Percentiles rank a stretch among this genome's conserved stretches.
Evolutionary conservation across 2,329 filamentous ascomycete species (phyloP).

Genomic region (Aureobasidium sp.): DNA sequence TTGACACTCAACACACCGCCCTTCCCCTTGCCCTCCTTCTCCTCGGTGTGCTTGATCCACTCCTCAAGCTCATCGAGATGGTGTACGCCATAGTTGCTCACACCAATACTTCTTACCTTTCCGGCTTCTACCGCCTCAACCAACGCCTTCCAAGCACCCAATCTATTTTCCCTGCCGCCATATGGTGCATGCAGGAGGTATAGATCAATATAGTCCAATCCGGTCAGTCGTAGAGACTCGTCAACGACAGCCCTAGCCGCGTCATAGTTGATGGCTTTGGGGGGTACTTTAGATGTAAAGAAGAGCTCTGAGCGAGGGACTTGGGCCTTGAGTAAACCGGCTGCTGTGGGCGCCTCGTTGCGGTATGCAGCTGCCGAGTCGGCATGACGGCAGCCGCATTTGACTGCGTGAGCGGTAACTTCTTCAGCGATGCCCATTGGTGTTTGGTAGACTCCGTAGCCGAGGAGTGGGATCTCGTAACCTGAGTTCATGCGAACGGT

Average conservation of each 20-base stretch:
- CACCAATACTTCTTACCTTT: slow-evolving; percentile 45
- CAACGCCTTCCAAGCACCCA: slow-evolving; percentile 47
- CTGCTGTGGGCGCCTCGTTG: slow-evolving; percentile 49
- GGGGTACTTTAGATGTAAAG: slow-evolving; percentile 54
- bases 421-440: slow-evolving; percentile 50
- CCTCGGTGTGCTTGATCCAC: slow-evolving; percentile 54
- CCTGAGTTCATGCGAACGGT: slow-evolving; percentile 50
- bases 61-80: slow-evolving; percentile 47
- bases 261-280: slow-evolving; percentile 50
- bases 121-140: slow-evolving; percentile 45
- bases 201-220: slow-evolving; percentile 37
- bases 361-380: slow-evolving; percentile 51
- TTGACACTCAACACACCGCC: slow-evolving; percentile 71
- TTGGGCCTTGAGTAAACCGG: slow-evolving; percentile 44
- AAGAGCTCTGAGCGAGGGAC: slow-evolving; percentile 50
- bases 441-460: slow-evolving; percentile 41
- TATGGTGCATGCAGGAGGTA: slow-evolving; percentile 48
- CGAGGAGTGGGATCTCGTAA: slow-evolving; percentile 52
- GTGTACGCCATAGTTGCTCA: slow-evolving; percentile 48
- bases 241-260: slow-evolving; percentile 56
- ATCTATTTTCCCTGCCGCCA: slow-evolving; percentile 40
- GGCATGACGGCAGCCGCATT: slow-evolving; percentile 50
- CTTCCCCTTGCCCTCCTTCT: slow-evolving; percentile 52
- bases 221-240: slow-evolving; percentile 52
- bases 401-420: slow-evolving; percentile 49